Evolutionary conservation across 2,329 filamentous ascomycete species (phyloP).

Genomic region (Botrytis tulipae): DNA sequence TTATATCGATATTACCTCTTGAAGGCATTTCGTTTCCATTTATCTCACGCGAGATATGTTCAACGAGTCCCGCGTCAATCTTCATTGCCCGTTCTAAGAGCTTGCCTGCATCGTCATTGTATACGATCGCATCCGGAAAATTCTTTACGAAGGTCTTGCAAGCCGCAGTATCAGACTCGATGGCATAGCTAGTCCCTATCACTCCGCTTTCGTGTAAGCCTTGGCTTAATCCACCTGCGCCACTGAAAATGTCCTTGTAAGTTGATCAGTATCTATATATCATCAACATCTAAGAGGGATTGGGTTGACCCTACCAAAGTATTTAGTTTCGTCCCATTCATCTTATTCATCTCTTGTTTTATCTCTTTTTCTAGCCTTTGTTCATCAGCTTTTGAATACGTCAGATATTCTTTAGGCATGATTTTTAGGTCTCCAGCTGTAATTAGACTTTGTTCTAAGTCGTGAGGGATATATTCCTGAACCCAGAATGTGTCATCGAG

Average conservation of each 20-base stretch:
- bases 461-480: slow-evolving; percentile 9
- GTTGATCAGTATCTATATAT: not conserved
- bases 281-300: no score
- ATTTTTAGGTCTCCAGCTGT: not conserved
- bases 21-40: slow-evolving; percentile 19
- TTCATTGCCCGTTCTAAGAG: slow-evolving; percentile 14
- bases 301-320: not conserved
- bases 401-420: not conserved
- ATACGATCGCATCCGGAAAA: not conserved
- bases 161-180: slow-evolving; percentile 19
- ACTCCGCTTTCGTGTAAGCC: slow-evolving; percentile 21
- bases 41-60: not conserved
- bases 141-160: slow-evolving; percentile 7
- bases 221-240: slow-evolving; percentile 21
- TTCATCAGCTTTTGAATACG: not conserved
- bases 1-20: slow-evolving; percentile 24
- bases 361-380: not conserved
- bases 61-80: slow-evolving; percentile 3
- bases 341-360: slow-evolving; percentile 7
- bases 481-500: slow-evolving; percentile 28
- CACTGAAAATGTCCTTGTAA: slow-evolving; percentile 17
- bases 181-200: slow-evolving; percentile 10
- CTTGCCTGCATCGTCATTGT: slow-evolving; percentile 16
- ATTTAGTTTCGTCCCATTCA: not conserved
- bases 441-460: not conserved